Evolutionary conservation across 208 protist genomes (phyloP).

Genomic region (Leishmania major): DNA sequence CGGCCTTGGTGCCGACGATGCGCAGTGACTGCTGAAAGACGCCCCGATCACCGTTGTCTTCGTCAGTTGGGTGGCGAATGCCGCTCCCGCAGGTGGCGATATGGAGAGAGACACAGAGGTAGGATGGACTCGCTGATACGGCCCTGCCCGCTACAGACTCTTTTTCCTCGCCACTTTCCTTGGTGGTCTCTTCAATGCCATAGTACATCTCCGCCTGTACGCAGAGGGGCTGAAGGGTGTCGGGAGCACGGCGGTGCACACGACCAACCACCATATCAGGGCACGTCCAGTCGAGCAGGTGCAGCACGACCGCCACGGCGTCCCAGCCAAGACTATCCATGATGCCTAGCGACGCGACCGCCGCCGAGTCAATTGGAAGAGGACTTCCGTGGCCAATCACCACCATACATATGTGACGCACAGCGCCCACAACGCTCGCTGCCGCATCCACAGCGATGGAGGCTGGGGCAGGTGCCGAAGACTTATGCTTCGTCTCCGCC

Average conservation of each 20-base stretch:
- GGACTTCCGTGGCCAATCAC: conserved; percentile 4
- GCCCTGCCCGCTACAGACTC: neutral
- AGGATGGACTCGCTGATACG: conserved; percentile 5
- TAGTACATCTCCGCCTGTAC: conserved; percentile 36
- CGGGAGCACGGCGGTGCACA: conserved; percentile 17
- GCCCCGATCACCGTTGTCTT: neutral
- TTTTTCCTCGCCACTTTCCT: neutral
- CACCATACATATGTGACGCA: conserved; percentile 18
- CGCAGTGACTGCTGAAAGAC: conserved; percentile 30
- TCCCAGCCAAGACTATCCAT: conserved; percentile 37
- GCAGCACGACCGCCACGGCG: conserved; percentile 28
- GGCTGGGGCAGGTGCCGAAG: neutral
- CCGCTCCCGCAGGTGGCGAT: conserved; percentile 6
- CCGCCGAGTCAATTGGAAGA: neutral
- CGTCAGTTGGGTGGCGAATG: neutral
- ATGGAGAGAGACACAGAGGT: conserved; percentile 26
- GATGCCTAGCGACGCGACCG: conserved; percentile 12
- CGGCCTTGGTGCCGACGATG: conserved; percentile 22
- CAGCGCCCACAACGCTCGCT: conserved; percentile 5
- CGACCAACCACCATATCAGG: conserved; percentile 35
- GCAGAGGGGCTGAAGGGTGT: conserved; percentile 4
- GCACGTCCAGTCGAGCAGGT: conserved; percentile 34
- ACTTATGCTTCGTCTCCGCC: neutral
- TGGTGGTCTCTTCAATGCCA: conserved; percentile 13
- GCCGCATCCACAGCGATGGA: conserved; percentile 22